Conservation (phyloP, 1,139 yeast species). For the Arxiozyma slooffiae region DNA sequence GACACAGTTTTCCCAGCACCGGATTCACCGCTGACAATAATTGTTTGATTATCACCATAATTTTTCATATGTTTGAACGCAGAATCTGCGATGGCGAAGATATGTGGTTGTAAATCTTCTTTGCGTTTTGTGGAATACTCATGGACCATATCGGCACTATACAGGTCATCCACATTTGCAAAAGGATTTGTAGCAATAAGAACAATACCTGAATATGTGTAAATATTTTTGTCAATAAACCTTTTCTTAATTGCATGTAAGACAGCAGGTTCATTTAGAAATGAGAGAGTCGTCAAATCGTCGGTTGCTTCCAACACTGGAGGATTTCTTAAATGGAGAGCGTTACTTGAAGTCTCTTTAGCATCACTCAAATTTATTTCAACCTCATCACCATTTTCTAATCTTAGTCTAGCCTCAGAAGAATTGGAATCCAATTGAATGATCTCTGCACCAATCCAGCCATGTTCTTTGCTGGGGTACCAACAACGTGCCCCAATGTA, state of each 20-base stretch:
- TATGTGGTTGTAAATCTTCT: slow-evolving; percentile 92
- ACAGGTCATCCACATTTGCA: slow-evolving; percentile 81
- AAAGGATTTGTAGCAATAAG: slow-evolving; percentile 95
- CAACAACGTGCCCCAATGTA: slow-evolving; percentile 60
- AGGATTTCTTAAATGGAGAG: slow-evolving; percentile 73
- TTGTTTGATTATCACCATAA: slow-evolving; percentile 80
- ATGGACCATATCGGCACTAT: slow-evolving; percentile 84
- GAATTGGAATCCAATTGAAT: slow-evolving; percentile 42
- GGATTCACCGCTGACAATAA: slow-evolving; percentile 94
- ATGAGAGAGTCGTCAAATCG: slow-evolving; percentile 79
- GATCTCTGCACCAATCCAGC: slow-evolving; percentile 89
- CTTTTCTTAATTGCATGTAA: slow-evolving; percentile 86
- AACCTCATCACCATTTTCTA: slow-evolving; percentile 29
- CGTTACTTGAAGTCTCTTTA: slow-evolving; percentile 38
- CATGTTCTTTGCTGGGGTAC: slow-evolving; percentile 80
- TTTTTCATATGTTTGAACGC: slow-evolving; percentile 94
- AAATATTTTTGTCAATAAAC: slow-evolving; percentile 79
- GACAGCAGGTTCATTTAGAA: slow-evolving; percentile 85
- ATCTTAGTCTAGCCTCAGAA: slow-evolving; percentile 18
- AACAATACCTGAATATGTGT: slow-evolving; percentile 95
- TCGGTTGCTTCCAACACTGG: slow-evolving; percentile 75
- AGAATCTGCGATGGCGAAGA: slow-evolving; percentile 96
- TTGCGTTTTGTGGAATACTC: slow-evolving; percentile 77
- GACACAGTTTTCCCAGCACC: slow-evolving; percentile 98
- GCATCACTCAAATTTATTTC: slow-evolving; percentile 33